These are phyloP conservation scores for Arctium minus DNA, from an alignment of 129 eudicot species.

Conservation along the genomic window DNA sequence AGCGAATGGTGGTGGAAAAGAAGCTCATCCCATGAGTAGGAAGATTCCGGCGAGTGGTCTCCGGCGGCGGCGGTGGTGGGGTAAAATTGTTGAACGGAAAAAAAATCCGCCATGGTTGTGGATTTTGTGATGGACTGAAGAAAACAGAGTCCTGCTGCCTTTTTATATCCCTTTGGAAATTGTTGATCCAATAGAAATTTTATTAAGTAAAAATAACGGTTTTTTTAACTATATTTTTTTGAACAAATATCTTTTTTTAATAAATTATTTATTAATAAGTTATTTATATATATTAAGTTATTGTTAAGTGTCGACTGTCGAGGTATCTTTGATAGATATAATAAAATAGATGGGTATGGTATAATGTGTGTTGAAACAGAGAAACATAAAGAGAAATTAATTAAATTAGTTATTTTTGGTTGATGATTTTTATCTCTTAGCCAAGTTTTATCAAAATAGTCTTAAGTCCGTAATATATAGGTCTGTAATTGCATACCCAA, in stretches of 20 bases:
- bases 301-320: no score
- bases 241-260: neutral
- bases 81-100: conserved; percentile 4
- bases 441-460: no score
- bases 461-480: no score
- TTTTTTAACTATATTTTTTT: neutral
- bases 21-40: conserved; percentile 47
- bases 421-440: no score
- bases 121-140: conserved; percentile 9
- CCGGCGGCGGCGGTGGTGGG: neutral
- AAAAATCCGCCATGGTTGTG: conserved; percentile 31
- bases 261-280: no score
- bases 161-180: conserved; percentile 27
- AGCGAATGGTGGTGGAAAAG: conserved; percentile 37
- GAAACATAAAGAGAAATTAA: no score
- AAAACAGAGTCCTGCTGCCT: conserved; percentile 22
- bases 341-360: no score
- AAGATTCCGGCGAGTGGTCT: conserved; percentile 45
- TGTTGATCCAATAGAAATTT: neutral
- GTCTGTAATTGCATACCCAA: no score
- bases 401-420: no score
- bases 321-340: no score
- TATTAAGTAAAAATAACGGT: neutral
- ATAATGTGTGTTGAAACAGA: no score
- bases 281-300: no score